phyloP scores from a whole-genome alignment of 202 grass and related monocot genomes.

The Elaeis oleifera region DNA sequence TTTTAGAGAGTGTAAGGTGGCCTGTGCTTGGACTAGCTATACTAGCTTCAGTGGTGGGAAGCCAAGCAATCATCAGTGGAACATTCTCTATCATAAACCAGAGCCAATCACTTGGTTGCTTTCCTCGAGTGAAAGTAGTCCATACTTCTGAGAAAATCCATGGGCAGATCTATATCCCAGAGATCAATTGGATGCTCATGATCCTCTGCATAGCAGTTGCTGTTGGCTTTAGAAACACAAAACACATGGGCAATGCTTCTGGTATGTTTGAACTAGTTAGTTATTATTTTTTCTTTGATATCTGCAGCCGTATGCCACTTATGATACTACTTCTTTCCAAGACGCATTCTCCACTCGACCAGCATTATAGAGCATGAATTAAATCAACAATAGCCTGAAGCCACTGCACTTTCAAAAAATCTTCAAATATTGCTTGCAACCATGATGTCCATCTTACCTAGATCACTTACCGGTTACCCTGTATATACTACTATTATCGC shows the following conservation, averaged over 20 bases:
- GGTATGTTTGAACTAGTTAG: slow-evolving; percentile 3
- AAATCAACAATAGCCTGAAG: too few relatives aligned
- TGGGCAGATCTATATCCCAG: slow-evolving; percentile 18
- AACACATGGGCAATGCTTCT: slow-evolving; percentile 20
- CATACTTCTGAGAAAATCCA: slow-evolving; percentile 13
- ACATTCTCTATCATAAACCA: slow-evolving; percentile 19
- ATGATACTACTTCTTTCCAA: too few relatives aligned
- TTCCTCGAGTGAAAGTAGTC: slow-evolving; percentile 18
- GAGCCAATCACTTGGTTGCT: slow-evolving; percentile 4
- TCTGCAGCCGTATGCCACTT: background rate
- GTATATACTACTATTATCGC: too few relatives aligned
- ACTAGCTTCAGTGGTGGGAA: slow-evolving; percentile 10
- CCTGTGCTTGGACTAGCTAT: slow-evolving; percentile 12
- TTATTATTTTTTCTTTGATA: background rate
- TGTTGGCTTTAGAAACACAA: slow-evolving; percentile 15
- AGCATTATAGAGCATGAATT: too few relatives aligned
- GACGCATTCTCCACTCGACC: too few relatives aligned
- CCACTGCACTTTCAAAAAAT: too few relatives aligned
- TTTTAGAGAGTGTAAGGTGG: slow-evolving; percentile 9
- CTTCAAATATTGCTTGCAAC: too few relatives aligned
- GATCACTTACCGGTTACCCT: too few relatives aligned
- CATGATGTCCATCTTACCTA: too few relatives aligned
- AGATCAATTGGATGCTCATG: slow-evolving; percentile 21
- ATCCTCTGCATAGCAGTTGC: slow-evolving; percentile 12
- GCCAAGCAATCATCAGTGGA: slow-evolving; percentile 18